Base-by-base conservation (phyloP, 2,329 filamentous ascomycete genomes). In the Emydomyces testavorans region DNA sequence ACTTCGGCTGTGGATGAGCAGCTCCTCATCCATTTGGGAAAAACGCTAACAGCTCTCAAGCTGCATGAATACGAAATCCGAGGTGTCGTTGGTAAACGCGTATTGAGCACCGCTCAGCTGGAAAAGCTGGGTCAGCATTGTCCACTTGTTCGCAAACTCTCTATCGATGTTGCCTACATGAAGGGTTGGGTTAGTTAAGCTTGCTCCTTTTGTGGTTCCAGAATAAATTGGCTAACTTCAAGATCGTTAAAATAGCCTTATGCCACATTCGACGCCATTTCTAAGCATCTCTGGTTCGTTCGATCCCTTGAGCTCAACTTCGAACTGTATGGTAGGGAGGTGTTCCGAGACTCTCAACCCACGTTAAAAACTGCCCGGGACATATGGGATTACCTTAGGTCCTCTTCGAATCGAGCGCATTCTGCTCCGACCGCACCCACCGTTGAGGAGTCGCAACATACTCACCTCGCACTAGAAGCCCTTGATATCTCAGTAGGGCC, bases 201-300 rank as follows among this genome's bases (percentile, higher is more conserved):
- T 11, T 31, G 2, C 8, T 31, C 29, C 29, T 31, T n/a, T 31
- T 28, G 6, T n/a, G 11, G 10, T 5, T 31, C 29, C 11, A 29
- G 11, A 6, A 29, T 11, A 6, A 29, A 11, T 29, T 29, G 26
- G 2, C 10, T n/a, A 8, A 5, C 8, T 8, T 31, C 11, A 11
- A 8, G 7, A 3, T 10, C 11, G 29, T n/a, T 31, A 31, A 31
- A 31, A 31, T n/a, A 31, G 29, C 29, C 29, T 11, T 31, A 31
- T n/a, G 29, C 11, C 29, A 11, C n/a, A 31, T 31, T 31, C n/a
- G 29, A 31, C 29, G 29, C 29, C 11, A 8, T 31, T 3, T 8
- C 29, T 10, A 10, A 31, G 4, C 3, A 31, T 31, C 29, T 31
- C 46, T 53, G 29, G 51, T 38, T 38, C 11, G 35, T 38, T 18